phyloP scores from a whole-genome alignment of 2,329 filamentous ascomycete species.

The Alternaria sp. region DNA sequence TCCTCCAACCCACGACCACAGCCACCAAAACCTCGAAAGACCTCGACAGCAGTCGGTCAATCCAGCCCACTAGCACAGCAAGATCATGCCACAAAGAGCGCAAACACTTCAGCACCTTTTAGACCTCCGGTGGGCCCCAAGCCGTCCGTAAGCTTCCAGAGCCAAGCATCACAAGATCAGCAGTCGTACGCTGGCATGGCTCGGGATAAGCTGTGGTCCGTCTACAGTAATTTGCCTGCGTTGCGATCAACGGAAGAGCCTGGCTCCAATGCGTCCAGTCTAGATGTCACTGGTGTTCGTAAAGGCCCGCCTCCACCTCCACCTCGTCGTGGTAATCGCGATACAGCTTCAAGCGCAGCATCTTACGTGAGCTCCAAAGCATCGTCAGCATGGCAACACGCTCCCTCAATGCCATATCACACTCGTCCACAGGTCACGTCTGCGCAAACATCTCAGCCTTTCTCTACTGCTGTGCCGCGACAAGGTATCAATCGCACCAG shows the following conservation, averaged over 20 bases:
- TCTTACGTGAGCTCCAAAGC: conserved; percentile 52
- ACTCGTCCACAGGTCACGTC: conserved; percentile 33
- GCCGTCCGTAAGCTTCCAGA: conserved; percentile 32
- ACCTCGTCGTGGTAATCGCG: conserved; percentile 48
- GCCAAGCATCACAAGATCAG: conserved; percentile 28
- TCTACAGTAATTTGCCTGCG: conserved; percentile 52
- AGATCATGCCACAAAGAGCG: conserved; percentile 20
- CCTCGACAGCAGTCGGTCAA: conserved; percentile 36
- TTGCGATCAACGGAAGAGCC: conserved; percentile 35
- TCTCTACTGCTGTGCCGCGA: conserved; percentile 33
- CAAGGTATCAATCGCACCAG: conserved; percentile 38
- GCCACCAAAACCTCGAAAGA: conserved; percentile 46
- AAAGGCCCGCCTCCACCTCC: conserved; percentile 48
- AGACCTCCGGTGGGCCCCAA: conserved; percentile 41
- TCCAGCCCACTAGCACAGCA: conserved; percentile 43
- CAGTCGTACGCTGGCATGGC: conserved; percentile 50
- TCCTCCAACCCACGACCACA: conserved; percentile 43
- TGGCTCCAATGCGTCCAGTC: conserved; percentile 16
- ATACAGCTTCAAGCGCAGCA: conserved; percentile 50
- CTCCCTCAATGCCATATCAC: conserved; percentile 40
- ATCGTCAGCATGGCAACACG: conserved; percentile 45
- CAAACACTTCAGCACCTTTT: conserved; percentile 46
- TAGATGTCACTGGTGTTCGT: conserved; percentile 20
- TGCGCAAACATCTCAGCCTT: conserved; percentile 34
- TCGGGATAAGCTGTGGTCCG: conserved; percentile 51